phyloP scores from a whole-genome alignment of 1,139 yeast genomes.

The Blastobotrys serpentis region DNA sequence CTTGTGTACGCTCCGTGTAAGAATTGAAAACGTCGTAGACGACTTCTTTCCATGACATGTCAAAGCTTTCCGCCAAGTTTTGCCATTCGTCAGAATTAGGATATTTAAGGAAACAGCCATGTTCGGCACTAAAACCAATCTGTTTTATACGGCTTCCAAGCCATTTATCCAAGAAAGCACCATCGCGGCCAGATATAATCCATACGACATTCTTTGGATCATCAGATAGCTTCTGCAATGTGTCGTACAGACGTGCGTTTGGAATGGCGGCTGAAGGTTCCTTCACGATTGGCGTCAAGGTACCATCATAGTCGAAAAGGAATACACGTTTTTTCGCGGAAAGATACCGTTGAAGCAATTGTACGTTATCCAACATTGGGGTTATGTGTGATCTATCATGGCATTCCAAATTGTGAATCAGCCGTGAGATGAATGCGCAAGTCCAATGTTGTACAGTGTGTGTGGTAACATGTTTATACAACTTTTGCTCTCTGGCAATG shows the following conservation, averaged over 20 bases:
- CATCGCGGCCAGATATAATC: constrained; percentile 97
- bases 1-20: constrained; percentile 87
- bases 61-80: constrained; percentile 76
- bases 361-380: constrained; percentile 73
- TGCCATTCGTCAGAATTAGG: constrained; percentile 66
- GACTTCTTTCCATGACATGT: constrained; percentile 90
- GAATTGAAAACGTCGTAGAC: constrained; percentile 71
- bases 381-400: constrained; percentile 57
- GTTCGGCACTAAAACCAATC: constrained; percentile 91
- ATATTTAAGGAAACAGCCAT: constrained; percentile 89
- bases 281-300: constrained; percentile 89
- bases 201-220: constrained; percentile 88
- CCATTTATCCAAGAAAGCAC: constrained; percentile 85
- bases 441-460: constrained; percentile 87
- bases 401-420: constrained; percentile 51
- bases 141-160: constrained; percentile 59
- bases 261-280: constrained; percentile 99
- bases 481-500: constrained; percentile 43
- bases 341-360: constrained; percentile 56
- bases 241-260: constrained; percentile 62
- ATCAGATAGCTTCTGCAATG: constrained; percentile 57
- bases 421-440: constrained; percentile 53
- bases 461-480: constrained; percentile 63
- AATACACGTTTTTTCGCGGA: constrained; percentile 69
- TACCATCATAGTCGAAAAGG: constrained; percentile 95